A percentile compares a stretch with the other conserved stretches of the same genome.
These are phyloP conservation scores for Jamesozyma spencerorum DNA, from an alignment of 805 yeast species.

Conservation along the genomic window DNA sequence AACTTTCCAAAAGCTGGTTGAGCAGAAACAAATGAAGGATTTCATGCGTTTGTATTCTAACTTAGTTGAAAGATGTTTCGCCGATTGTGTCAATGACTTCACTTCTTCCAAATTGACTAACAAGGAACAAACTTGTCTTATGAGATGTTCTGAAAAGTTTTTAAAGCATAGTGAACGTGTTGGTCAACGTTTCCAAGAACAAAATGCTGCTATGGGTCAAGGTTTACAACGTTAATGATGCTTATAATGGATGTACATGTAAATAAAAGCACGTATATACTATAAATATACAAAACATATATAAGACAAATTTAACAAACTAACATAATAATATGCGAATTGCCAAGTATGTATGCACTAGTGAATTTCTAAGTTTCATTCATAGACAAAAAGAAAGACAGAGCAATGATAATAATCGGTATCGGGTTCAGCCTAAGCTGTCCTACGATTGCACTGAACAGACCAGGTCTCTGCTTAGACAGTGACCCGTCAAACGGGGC, in stretches of 20 bases:
- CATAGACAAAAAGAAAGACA: conserved; percentile 1
- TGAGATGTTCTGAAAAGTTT: conserved; percentile 94
- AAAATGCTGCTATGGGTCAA: conserved; percentile 74
- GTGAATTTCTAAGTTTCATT: neutral
- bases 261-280: neutral
- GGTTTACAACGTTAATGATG: conserved; percentile 39
- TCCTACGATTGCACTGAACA: conserved; percentile 34
- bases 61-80: conserved; percentile 92
- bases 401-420: conserved; percentile 30
- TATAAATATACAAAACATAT: neutral
- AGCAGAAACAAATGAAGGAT: conserved; percentile 96
- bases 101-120: conserved; percentile 80
- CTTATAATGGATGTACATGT: neutral
- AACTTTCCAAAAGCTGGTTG: conserved; percentile 89
- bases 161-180: conserved; percentile 96
- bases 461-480: conserved; percentile 15
- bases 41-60: conserved; percentile 95
- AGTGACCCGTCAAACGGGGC: conserved; percentile 23
- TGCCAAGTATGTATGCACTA: no score
- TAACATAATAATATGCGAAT: neutral
- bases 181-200: conserved; percentile 98
- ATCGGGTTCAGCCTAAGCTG: conserved; percentile 27
- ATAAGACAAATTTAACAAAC: no score
- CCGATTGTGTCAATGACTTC: conserved; percentile 96
- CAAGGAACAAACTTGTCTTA: conserved; percentile 78